Evolutionary conservation across 106 monocot genomes (phyloP).

Genomic region (Dendrobium nobile): DNA sequence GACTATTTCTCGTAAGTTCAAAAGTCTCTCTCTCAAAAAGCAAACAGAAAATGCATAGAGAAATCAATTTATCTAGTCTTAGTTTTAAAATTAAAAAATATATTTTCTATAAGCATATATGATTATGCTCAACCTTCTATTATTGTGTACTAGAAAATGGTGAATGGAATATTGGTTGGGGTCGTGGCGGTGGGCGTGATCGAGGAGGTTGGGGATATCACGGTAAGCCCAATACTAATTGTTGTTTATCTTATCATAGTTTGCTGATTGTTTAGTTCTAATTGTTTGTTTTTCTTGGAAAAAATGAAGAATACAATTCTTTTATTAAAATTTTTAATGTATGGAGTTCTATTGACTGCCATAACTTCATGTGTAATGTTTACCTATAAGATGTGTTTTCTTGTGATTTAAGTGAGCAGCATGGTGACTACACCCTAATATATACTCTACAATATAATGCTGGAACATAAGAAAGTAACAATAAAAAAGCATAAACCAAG

Average conservation of each 20-base stretch:
- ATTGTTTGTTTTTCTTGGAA: background rate
- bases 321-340: background rate
- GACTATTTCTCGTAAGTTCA: background rate
- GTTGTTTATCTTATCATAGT: background rate
- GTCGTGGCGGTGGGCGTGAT: constrained; percentile 32
- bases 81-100: background rate
- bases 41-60: background rate
- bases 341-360: background rate
- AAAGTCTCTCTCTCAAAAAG: background rate
- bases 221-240: constrained; percentile 33
- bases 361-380: background rate
- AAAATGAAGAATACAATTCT: background rate
- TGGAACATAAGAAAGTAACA: background rate
- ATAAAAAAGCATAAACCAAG: background rate
- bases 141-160: constrained; percentile 51
- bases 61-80: background rate
- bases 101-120: background rate
- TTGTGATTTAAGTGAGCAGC: background rate
- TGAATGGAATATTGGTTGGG: constrained; percentile 47
- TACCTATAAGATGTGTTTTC: background rate
- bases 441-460: background rate
- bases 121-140: background rate
- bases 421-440: background rate
- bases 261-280: background rate
- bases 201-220: constrained; percentile 51